A percentile compares a stretch with the other conserved stretches of the same genome.
Conservation (phyloP, 2,329 filamentous ascomycete species). For the Onygenales sp. region DNA sequence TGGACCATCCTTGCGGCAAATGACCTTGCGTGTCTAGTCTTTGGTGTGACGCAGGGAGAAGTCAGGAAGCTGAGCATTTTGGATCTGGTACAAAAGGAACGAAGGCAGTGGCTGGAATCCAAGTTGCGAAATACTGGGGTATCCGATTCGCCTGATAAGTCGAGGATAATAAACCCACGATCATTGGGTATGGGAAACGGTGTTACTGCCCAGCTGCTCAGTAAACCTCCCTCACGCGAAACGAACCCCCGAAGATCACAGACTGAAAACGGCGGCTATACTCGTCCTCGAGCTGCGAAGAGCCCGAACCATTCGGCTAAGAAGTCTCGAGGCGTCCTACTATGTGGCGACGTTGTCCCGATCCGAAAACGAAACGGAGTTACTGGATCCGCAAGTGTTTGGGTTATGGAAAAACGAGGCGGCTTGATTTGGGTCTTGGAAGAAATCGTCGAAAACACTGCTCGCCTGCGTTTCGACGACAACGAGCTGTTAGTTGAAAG, state of each 20-base stretch:
- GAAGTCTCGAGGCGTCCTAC: conserved; percentile 76
- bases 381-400: conserved; percentile 85
- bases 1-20: conserved; percentile 97
- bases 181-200: conserved; percentile 62
- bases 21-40: conserved; percentile 92
- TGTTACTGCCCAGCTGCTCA: conserved; percentile 79
- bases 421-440: conserved; percentile 96
- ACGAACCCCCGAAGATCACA: conserved; percentile 39
- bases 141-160: conserved; percentile 42
- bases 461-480: conserved; percentile 65
- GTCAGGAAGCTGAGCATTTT: conserved; percentile 90
- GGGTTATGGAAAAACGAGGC: conserved; percentile 95
- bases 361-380: conserved; percentile 93
- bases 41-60: conserved; percentile 95
- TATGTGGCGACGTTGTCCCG: conserved; percentile 96
- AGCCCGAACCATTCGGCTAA: conserved; percentile 58
- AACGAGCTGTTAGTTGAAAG: conserved; percentile 63
- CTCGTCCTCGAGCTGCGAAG: conserved; percentile 39
- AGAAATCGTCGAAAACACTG: conserved; percentile 92
- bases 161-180: conserved; percentile 27
- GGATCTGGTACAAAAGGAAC: conserved; percentile 85
- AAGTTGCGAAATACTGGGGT: conserved; percentile 51
- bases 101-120: conserved; percentile 78
- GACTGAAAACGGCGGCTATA: conserved; percentile 48
- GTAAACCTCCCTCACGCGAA: conserved; percentile 61